Percentiles rank a stretch among this genome's conserved stretches.
Conservation (phyloP, 805 yeast species). For the Wickerhamiella occidentalis region DNA sequence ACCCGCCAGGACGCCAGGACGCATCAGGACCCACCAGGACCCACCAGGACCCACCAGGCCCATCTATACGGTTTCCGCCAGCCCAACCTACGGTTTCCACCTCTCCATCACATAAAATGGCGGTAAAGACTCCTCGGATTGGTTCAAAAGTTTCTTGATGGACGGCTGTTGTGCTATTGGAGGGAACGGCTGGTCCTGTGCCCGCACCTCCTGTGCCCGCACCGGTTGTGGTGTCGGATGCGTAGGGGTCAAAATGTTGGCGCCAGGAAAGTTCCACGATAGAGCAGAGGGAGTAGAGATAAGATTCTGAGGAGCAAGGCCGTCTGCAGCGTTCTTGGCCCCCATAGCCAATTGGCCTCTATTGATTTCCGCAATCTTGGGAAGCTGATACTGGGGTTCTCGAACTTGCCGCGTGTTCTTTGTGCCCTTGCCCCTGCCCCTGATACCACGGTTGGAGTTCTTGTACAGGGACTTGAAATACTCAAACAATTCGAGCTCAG, state of each 20-base stretch:
- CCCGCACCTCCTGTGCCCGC: not conserved
- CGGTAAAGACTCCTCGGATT: not conserved
- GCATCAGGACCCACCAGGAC: no score
- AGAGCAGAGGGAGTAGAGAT: no score
- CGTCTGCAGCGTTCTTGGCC: not conserved
- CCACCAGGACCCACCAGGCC: no score
- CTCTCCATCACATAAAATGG: not conserved
- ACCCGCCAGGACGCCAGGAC: no score
- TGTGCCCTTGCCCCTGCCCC: slow-evolving; percentile 67
- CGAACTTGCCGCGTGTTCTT: slow-evolving; percentile 10
- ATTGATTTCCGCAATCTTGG: no score
- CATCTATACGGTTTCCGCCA: no score
- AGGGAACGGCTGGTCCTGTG: not conserved
- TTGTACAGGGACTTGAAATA: slow-evolving; percentile 77
- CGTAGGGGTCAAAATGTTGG: not conserved
- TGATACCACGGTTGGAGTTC: slow-evolving; percentile 80
- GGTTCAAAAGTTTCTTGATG: not conserved
- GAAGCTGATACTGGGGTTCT: not conserved
- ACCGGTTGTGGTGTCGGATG: not conserved
- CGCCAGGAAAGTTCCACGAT: not conserved
- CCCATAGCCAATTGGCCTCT: not conserved
- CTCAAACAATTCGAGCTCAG: slow-evolving; percentile 56
- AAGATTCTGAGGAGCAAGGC: no score
- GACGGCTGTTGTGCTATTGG: not conserved
- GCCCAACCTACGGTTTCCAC: not conserved